Evolutionary conservation across 2,329 filamentous ascomycete species (phyloP).

Genomic region (Calonectria pseudoturangicola): DNA sequence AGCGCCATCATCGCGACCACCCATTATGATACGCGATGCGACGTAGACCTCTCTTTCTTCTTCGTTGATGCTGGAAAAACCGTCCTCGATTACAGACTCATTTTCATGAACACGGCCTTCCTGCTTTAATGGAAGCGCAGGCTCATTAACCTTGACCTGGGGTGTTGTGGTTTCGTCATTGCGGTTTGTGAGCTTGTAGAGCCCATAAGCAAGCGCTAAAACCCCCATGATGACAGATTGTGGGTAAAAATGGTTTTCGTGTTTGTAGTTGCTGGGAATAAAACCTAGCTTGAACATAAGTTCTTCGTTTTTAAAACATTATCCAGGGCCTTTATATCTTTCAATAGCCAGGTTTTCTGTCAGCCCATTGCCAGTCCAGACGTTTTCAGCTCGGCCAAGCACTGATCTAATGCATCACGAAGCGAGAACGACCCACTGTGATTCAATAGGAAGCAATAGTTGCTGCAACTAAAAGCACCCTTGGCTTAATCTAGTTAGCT

Average conservation of each 20-base stretch:
- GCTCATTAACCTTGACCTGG: background rate
- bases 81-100: conserved; percentile 8
- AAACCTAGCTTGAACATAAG: no score
- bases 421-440: no score
- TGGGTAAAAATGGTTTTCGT: no score
- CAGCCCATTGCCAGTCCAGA: no score
- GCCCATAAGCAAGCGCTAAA: conserved; percentile 12
- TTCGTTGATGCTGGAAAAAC: conserved; percentile 8
- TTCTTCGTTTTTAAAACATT: no score
- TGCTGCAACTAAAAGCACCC: background rate
- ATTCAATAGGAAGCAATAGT: background rate
- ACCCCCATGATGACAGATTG: background rate
- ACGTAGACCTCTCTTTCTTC: conserved; percentile 21
- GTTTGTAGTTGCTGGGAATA: no score
- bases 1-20: background rate
- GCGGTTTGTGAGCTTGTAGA: conserved; percentile 31
- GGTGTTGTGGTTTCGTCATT: conserved; percentile 22
- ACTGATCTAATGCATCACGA: no score
- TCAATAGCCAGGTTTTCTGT: no score
- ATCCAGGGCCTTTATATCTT: no score
- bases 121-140: background rate
- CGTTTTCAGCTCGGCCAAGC: no score
- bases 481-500: background rate
- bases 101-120: background rate
- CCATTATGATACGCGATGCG: conserved; percentile 25